phyloP scores from a whole-genome alignment of 257 asterid genomes.

The Plectranthus barbatus region DNA sequence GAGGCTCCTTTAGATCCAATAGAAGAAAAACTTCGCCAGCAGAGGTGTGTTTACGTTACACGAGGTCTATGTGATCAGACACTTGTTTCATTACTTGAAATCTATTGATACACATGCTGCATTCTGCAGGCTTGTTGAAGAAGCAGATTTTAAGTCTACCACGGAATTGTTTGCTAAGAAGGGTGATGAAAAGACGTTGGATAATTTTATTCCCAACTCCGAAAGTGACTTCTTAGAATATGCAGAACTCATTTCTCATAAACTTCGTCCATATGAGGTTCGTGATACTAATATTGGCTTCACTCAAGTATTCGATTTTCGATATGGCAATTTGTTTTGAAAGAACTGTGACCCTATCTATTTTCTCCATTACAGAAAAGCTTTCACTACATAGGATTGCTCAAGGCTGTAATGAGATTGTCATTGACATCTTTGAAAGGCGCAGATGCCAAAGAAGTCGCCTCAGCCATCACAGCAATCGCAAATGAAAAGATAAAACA shows the following conservation, averaged over 20 bases:
- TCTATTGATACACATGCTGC: background rate
- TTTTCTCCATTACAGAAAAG: conserved; percentile 58
- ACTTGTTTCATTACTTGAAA: too few species aligned
- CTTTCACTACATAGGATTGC: conserved; percentile 76
- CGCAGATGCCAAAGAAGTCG: conserved; percentile 82
- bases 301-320: background rate
- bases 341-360: background rate
- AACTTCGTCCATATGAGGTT: conserved; percentile 83
- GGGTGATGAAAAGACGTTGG: conserved; percentile 68
- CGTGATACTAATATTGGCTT: conserved; percentile 10
- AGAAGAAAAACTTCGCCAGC: conserved; percentile 89
- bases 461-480: conserved; percentile 83
- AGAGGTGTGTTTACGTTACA: conserved; percentile 39
- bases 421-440: conserved; percentile 78
- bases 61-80: background rate
- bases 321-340: background rate
- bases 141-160: conserved; percentile 88
- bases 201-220: conserved; percentile 74
- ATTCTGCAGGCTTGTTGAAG: conserved; percentile 80
- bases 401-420: conserved; percentile 82
- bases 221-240: conserved; percentile 80
- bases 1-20: conserved; percentile 72
- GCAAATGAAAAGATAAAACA: conserved; percentile 96
- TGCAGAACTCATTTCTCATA: conserved; percentile 75
- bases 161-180: conserved; percentile 71